Conservation (phyloP, 2,329 filamentous ascomycete genomes). For the Remersonia thermophila region DNA sequence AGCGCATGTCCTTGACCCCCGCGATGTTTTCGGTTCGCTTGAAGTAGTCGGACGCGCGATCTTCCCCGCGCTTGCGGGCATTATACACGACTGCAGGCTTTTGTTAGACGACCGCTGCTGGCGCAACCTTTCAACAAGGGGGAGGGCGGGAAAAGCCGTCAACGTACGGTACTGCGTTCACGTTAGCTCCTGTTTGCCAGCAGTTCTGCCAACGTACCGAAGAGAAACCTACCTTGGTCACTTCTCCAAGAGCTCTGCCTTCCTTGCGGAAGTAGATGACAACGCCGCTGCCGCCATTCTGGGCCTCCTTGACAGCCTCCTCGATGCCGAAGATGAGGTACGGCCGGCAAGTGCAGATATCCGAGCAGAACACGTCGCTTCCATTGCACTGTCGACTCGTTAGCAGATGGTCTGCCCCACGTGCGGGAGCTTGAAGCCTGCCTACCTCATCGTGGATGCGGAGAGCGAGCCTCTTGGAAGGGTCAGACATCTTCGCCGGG, state of each 20-base stretch:
- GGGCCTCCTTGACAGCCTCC: conserved; percentile 93
- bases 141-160: neutral
- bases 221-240: conserved; percentile 64
- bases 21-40: conserved; percentile 96
- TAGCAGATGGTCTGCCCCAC: conserved; percentile 4
- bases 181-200: conserved; percentile 20
- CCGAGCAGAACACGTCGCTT: conserved; percentile 92
- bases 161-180: conserved; percentile 34
- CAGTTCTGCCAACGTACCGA: conserved; percentile 8
- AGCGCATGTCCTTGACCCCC: conserved; percentile 92
- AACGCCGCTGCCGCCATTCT: conserved; percentile 83
- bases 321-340: conserved; percentile 96
- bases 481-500: conserved; percentile 84
- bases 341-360: conserved; percentile 93
- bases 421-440: too few species aligned
- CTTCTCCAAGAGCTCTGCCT: conserved; percentile 84
- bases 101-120: conserved; percentile 15
- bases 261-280: conserved; percentile 99
- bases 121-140: neutral
- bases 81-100: conserved; percentile 52
- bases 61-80: conserved; percentile 64
- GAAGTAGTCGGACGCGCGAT: conserved; percentile 85
- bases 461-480: conserved; percentile 66
- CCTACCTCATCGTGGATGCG: conserved; percentile 60
- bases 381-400: conserved; percentile 59